Evolutionary conservation across 2,329 filamentous ascomycete species (phyloP).

Genomic region (Dothiorella sarmentorum): DNA sequence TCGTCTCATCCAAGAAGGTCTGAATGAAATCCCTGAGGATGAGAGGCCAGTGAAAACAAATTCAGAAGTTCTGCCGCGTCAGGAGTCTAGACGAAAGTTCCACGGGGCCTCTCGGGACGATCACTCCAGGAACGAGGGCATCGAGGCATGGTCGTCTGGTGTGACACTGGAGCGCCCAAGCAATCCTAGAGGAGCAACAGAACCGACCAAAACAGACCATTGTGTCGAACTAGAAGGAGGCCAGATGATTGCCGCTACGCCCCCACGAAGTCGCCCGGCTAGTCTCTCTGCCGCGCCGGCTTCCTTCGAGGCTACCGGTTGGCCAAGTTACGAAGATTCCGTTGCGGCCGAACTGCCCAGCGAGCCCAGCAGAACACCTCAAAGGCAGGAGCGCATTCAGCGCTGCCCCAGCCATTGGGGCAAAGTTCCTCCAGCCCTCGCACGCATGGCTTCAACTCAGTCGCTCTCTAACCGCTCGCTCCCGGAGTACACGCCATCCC

Average conservation of each 20-base stretch:
- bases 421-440: slow-evolving; percentile 1
- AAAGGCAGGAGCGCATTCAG: background rate
- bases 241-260: background rate
- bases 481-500: background rate
- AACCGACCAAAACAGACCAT: background rate
- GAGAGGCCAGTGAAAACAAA: background rate
- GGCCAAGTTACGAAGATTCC: background rate
- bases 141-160: background rate
- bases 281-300: slow-evolving; percentile 1
- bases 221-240: background rate
- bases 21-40: background rate
- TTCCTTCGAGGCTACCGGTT: background rate
- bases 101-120: background rate
- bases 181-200: background rate
- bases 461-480: background rate
- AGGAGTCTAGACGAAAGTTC: background rate
- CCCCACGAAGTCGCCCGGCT: background rate
- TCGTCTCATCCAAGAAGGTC: slow-evolving; percentile 44
- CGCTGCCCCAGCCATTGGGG: background rate
- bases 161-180: background rate
- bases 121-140: background rate
- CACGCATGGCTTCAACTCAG: slow-evolving; percentile 3
- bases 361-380: background rate
- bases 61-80: background rate
- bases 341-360: background rate